These are phyloP conservation scores for Podila minutissima DNA, from an alignment of 192 early-diverging fungal species.

Conservation along the genomic window DNA sequence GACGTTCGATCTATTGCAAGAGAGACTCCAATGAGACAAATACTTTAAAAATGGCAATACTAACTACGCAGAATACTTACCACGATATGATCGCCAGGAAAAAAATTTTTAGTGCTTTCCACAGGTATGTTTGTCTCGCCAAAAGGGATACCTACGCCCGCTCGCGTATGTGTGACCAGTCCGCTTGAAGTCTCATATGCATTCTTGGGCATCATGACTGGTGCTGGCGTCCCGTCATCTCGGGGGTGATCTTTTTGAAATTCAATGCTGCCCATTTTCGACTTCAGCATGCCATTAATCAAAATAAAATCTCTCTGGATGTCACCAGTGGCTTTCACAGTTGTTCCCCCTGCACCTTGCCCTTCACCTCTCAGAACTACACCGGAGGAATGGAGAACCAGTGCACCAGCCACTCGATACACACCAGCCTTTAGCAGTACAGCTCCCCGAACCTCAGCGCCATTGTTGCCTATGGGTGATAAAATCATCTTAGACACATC, in stretches of 20 bases:
- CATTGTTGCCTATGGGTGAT: constrained; percentile 6
- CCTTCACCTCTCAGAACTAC: constrained; percentile 17
- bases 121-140: too few relatives aligned
- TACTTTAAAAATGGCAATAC: too few relatives aligned
- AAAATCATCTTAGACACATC: not conserved
- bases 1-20: too few relatives aligned
- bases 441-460: constrained; percentile 1
- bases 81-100: too few relatives aligned
- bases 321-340: constrained; percentile 10
- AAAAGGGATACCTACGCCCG: too few relatives aligned
- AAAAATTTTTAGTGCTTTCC: too few relatives aligned
- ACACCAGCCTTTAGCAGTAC: constrained; percentile 14
- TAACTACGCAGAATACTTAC: too few relatives aligned
- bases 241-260: not conserved
- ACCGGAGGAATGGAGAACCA: constrained; percentile 4
- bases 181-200: too few relatives aligned
- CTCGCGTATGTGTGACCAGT: too few relatives aligned
- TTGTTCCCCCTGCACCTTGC: constrained; percentile 6
- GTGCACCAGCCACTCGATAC: constrained; percentile 8
- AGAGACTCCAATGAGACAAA: too few relatives aligned
- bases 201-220: constrained; percentile 25
- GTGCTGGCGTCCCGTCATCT: not conserved
- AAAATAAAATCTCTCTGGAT: constrained; percentile 15
- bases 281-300: constrained; percentile 11
- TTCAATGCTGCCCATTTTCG: not conserved